Conservation (phyloP, 2,329 filamentous ascomycete species). For the Aspergillus felis region DNA sequence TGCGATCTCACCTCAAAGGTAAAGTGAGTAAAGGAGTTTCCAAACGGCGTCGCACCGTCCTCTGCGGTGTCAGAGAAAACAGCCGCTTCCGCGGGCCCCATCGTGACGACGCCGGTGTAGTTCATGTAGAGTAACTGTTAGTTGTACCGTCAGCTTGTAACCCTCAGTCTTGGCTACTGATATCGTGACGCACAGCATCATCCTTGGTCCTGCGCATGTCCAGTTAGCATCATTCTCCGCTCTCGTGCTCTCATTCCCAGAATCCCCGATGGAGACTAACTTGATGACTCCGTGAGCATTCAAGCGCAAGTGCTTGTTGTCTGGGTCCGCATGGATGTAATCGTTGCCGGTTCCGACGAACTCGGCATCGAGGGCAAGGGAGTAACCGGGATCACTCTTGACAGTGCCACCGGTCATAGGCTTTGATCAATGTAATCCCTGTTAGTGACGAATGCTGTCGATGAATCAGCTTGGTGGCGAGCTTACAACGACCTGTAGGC, state of each 20-base stretch:
- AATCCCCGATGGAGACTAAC: slow-evolving; percentile 21
- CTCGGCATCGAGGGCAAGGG: slow-evolving; percentile 34
- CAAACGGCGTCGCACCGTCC: slow-evolving; percentile 35
- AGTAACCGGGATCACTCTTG: slow-evolving; percentile 33
- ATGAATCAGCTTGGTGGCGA: not conserved
- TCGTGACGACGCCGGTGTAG: slow-evolving; percentile 39
- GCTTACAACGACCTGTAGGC: slow-evolving; percentile 37
- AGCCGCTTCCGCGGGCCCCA: slow-evolving; percentile 29
- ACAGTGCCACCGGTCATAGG: slow-evolving; percentile 37
- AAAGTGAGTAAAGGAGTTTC: slow-evolving; percentile 37
- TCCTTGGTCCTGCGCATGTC: slow-evolving; percentile 26
- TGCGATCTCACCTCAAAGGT: slow-evolving; percentile 31
- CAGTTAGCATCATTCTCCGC: slow-evolving; percentile 1
- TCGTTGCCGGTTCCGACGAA: slow-evolving; percentile 39
- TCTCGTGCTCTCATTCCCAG: not conserved
- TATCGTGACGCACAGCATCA: slow-evolving; percentile 25
- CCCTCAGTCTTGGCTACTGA: not conserved
- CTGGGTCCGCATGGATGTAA: slow-evolving; percentile 41
- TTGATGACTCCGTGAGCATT: slow-evolving; percentile 39
- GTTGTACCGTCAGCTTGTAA: not conserved
- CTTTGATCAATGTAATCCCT: slow-evolving; percentile 16
- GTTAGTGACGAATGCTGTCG: not conserved
- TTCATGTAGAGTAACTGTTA: slow-evolving; percentile 35
- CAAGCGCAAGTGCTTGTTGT: slow-evolving; percentile 37
- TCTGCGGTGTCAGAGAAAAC: slow-evolving; percentile 32